Evolutionary conservation across 768 basidiomycete genomes (phyloP).

Genomic region (Phlegmacium glaucopus): DNA sequence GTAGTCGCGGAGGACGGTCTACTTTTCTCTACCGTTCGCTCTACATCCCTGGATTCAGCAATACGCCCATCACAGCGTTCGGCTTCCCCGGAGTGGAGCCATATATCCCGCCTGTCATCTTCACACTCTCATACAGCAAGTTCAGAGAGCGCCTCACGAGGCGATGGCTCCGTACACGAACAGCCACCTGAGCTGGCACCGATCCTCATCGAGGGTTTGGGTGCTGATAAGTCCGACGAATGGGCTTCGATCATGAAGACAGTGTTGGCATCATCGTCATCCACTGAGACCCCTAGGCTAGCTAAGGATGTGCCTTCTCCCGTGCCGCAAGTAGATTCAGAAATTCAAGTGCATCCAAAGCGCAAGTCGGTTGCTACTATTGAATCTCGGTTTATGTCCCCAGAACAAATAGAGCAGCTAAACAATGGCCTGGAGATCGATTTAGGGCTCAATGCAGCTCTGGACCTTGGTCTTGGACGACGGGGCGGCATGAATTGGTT

Average conservation of each 20-base stretch:
- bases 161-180: constrained; percentile 12
- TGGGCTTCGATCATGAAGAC: constrained; percentile 42
- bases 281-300: constrained; percentile 10
- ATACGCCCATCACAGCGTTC: constrained; percentile 19
- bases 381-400: constrained; percentile 24
- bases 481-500: constrained; percentile 37
- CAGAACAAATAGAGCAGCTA: constrained; percentile 34
- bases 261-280: constrained; percentile 25
- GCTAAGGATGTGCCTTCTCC: constrained; percentile 1
- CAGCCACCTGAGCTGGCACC: constrained; percentile 30
- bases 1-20: constrained; percentile 45
- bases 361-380: constrained; percentile 4
- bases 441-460: constrained; percentile 33
- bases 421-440: constrained; percentile 35
- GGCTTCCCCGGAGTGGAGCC: constrained; percentile 37
- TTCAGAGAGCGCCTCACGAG: constrained; percentile 8
- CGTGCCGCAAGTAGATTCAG: constrained; percentile 1
- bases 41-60: constrained; percentile 39
- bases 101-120: constrained; percentile 26
- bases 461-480: constrained; percentile 37
- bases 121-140: constrained; percentile 12
- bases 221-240: constrained; percentile 31
- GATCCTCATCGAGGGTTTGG: constrained; percentile 30
- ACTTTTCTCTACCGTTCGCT: constrained; percentile 36
- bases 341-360: not conserved